Evolutionary conservation across 441 rosid species (phyloP).

Genomic region (Populus hybrid): DNA sequence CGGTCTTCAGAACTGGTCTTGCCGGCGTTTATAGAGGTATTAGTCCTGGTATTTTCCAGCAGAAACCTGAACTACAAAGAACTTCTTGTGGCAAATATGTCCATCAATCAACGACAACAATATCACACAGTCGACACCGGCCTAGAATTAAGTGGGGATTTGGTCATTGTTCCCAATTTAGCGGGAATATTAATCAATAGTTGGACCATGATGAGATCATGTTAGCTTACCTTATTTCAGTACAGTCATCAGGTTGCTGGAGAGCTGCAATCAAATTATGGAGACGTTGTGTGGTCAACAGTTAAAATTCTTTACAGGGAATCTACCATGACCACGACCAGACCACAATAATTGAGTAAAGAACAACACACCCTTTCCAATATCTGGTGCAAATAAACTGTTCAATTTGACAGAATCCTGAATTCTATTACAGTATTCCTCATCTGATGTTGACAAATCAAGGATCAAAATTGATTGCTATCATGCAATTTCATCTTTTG

Average conservation of each 20-base stretch:
- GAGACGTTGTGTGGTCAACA: background rate
- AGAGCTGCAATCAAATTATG: background rate
- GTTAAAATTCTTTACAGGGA: background rate
- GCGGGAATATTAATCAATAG: background rate
- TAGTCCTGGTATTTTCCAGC: background rate
- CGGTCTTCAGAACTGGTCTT: no score
- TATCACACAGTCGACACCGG: no score
- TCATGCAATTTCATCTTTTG: background rate
- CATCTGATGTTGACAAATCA: background rate
- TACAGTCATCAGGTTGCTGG: background rate
- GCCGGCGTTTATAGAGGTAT: background rate
- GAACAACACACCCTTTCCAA: background rate
- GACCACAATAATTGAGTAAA: background rate
- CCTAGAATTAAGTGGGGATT: no score
- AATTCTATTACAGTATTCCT: background rate
- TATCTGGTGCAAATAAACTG: no score
- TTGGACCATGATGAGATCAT: background rate
- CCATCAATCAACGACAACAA: background rate
- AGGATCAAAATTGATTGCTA: background rate
- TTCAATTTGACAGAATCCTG: constrained; percentile 1
- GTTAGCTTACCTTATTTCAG: background rate
- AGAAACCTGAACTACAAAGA: background rate
- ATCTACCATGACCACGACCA: constrained; percentile 1
- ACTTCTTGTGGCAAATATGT: background rate
- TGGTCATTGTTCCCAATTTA: no score